phyloP scores from a whole-genome alignment of 129 eudicot species.

The Gnaphalium uliginosum region DNA sequence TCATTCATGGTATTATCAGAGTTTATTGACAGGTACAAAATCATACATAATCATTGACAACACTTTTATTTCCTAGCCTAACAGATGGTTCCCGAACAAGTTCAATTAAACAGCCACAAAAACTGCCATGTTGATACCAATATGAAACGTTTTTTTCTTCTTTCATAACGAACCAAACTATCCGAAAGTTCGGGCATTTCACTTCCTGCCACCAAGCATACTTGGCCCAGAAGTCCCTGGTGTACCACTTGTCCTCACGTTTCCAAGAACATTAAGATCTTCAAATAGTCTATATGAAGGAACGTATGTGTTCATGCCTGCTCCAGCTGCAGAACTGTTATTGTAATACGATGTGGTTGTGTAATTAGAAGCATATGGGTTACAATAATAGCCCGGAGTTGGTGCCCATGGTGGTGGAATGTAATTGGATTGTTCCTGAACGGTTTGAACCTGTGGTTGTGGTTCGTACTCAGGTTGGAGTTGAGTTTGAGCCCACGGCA shows the following conservation, averaged over 20 bases:
- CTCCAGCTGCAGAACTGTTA: constrained; percentile 31
- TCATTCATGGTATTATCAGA: not conserved
- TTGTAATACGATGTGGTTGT: constrained; percentile 35
- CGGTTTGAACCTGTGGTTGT: constrained; percentile 39
- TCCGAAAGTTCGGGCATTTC: not conserved
- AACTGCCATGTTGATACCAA: not conserved
- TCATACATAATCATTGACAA: constrained; percentile 2
- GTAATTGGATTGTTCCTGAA: constrained; percentile 45
- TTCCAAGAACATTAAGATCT: constrained; percentile 83
- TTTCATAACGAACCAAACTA: not conserved
- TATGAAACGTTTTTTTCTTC: constrained; percentile 6
- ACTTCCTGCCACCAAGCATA: constrained; percentile 63
- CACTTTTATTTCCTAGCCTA: not conserved
- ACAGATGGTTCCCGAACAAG: not conserved
- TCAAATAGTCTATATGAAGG: constrained; percentile 91
- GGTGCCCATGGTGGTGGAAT: constrained; percentile 97
- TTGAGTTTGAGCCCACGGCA: constrained; percentile 76
- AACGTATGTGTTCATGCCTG: constrained; percentile 63
- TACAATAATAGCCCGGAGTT: constrained; percentile 71
- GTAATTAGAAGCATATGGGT: constrained; percentile 37
- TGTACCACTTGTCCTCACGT: constrained; percentile 42
- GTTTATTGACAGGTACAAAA: constrained; percentile 10
- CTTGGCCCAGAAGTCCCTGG: constrained; percentile 56
- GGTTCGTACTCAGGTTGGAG: constrained; percentile 21
- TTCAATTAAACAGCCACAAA: not conserved